A percentile compares a stretch with the other conserved stretches of the same genome.
Conservation (phyloP, 75 land plant species). For the Picea glauca region DNA sequence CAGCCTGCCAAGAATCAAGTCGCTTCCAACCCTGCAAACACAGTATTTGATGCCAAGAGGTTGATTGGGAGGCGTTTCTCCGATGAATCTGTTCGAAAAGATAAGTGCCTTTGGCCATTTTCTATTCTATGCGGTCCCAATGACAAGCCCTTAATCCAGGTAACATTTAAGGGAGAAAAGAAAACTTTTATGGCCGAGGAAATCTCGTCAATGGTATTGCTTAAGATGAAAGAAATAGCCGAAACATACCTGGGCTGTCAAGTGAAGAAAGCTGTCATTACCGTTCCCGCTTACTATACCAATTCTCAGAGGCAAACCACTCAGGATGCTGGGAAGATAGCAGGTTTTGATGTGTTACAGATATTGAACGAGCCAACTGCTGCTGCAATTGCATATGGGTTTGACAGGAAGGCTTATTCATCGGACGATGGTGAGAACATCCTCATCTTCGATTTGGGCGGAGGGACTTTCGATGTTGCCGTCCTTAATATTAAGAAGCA, state of each 20-base stretch:
- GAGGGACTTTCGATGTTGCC: conserved; percentile 30
- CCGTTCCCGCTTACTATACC: conserved; percentile 11
- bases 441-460: conserved; percentile 24
- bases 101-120: neutral
- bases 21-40: conserved; percentile 39
- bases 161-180: conserved; percentile 13
- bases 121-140: conserved; percentile 15
- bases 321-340: conserved; percentile 23
- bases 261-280: conserved; percentile 15
- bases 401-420: conserved; percentile 9
- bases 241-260: conserved; percentile 15
- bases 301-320: conserved; percentile 28
- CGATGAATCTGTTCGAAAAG: no score
- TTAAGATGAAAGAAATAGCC: conserved; percentile 13
- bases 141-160: conserved; percentile 19
- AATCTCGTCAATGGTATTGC: conserved; percentile 24
- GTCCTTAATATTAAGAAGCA: conserved; percentile 17
- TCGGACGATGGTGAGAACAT: conserved; percentile 13
- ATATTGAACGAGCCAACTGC: conserved; percentile 30
- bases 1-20: conserved; percentile 52
- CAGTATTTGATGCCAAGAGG: conserved; percentile 43
- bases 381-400: conserved; percentile 27
- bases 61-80: conserved; percentile 39
- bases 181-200: conserved; percentile 26
- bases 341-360: conserved; percentile 19